phyloP scores from a whole-genome alignment of 768 basidiomycete species.

The Hericium coralloides region DNA sequence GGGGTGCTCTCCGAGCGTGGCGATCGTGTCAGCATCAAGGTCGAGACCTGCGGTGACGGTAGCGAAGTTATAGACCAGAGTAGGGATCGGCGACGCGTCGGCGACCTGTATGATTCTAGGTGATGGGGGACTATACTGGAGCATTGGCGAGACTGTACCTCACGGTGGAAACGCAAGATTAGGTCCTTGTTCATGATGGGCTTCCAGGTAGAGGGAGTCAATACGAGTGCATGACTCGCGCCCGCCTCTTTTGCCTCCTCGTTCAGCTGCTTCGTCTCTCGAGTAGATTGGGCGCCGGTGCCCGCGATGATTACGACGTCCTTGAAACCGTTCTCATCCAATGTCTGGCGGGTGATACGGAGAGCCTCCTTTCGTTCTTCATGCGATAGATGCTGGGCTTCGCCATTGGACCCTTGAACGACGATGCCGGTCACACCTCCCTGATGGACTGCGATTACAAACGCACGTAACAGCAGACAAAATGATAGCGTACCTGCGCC shows the following conservation, averaged over 20 bases:
- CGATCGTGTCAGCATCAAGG: slow-evolving; percentile 73
- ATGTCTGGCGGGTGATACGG: slow-evolving; percentile 53
- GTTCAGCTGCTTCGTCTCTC: slow-evolving; percentile 65
- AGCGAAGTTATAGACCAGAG: slow-evolving; percentile 84
- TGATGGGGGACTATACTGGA: too few species aligned
- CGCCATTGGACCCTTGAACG: slow-evolving; percentile 68
- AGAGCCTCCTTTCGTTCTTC: slow-evolving; percentile 62
- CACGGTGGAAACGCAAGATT: slow-evolving; percentile 57
- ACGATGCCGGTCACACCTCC: slow-evolving; percentile 67
- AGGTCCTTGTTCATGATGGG: slow-evolving; percentile 53
- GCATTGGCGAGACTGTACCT: slow-evolving; percentile 28
- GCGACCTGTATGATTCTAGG: slow-evolving; percentile 41
- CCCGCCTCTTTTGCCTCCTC: slow-evolving; percentile 72
- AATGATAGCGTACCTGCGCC: slow-evolving; percentile 40
- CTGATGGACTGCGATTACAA: slow-evolving; percentile 26
- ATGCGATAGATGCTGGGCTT: slow-evolving; percentile 68
- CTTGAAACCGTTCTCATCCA: slow-evolving; percentile 63
- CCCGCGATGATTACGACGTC: slow-evolving; percentile 70
- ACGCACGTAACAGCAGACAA: slow-evolving; percentile 2
- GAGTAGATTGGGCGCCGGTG: slow-evolving; percentile 73
- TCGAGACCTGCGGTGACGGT: slow-evolving; percentile 74
- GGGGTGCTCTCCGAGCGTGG: slow-evolving; percentile 60
- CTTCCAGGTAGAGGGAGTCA: slow-evolving; percentile 67
- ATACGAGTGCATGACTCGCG: slow-evolving; percentile 70
- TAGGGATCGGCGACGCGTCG: slow-evolving; percentile 56